phyloP scores from a whole-genome alignment of 345 rosid species.

The Heritiera fomes region DNA sequence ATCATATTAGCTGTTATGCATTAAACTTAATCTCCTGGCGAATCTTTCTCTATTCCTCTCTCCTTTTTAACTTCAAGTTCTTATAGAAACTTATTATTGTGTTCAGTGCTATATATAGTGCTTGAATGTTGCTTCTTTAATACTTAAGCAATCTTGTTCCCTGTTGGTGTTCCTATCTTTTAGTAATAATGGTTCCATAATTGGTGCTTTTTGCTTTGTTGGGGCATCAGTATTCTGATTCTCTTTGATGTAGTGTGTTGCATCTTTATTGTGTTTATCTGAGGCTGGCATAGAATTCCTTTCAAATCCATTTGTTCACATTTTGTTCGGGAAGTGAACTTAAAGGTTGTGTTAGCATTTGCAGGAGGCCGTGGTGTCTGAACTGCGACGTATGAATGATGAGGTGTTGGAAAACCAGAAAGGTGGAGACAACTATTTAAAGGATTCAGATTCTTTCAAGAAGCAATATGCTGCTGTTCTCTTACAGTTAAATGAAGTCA shows the following conservation, averaged over 20 bases:
- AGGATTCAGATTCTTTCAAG: slow-evolving; percentile 69
- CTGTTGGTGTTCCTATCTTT: not conserved
- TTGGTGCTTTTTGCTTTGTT: not conserved
- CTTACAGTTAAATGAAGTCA: slow-evolving; percentile 64
- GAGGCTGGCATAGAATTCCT: slow-evolving; percentile 1
- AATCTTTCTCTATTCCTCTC: slow-evolving; percentile 2
- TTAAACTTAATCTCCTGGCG: slow-evolving; percentile 1
- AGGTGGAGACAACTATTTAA: slow-evolving; percentile 48
- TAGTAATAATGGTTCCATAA: not conserved
- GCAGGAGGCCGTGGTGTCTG: slow-evolving; percentile 73
- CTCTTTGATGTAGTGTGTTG: not conserved
- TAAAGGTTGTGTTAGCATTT: slow-evolving; percentile 31
- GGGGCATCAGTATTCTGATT: slow-evolving; percentile 7
- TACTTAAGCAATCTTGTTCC: not conserved
- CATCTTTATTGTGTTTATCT: not conserved
- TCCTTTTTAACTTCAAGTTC: not conserved
- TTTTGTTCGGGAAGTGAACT: slow-evolving; percentile 24
- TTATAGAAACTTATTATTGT: not conserved
- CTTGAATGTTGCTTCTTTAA: not conserved
- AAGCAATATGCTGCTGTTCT: slow-evolving; percentile 82
- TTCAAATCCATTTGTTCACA: slow-evolving; percentile 14
- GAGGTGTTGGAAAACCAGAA: slow-evolving; percentile 65
- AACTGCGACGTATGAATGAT: slow-evolving; percentile 67
- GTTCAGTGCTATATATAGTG: not conserved
- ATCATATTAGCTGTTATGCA: slow-evolving; percentile 21